Conservation (phyloP, 371 early-diverging fungal species). For the Paraphysoderma sedebokerense region DNA sequence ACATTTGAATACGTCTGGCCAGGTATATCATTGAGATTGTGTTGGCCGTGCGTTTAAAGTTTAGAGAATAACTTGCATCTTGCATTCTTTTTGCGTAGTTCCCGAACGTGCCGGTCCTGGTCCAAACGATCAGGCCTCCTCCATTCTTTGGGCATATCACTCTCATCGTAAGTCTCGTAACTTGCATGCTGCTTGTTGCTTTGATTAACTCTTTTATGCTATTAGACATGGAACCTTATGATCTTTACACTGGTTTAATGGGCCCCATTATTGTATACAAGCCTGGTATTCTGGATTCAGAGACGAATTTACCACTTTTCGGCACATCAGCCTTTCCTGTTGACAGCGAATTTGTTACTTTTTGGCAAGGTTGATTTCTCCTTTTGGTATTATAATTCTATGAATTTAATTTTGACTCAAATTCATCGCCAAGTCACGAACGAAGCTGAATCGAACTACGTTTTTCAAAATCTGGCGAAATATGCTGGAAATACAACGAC, state of each 20-base stretch:
- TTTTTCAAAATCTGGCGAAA: slow-evolving; percentile 6
- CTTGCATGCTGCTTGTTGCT: slow-evolving; percentile 15
- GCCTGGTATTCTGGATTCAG: slow-evolving; percentile 12
- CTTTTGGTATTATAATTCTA: too few species aligned
- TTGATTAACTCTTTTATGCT: too few species aligned
- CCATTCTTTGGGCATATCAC: slow-evolving; percentile 23
- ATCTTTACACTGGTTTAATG: slow-evolving; percentile 23
- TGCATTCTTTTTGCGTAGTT: too few species aligned
- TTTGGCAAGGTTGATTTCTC: too few species aligned
- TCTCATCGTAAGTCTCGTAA: slow-evolving; percentile 13
- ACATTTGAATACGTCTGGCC: slow-evolving; percentile 25
- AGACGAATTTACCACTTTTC: slow-evolving; percentile 13
- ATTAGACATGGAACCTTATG: too few species aligned
- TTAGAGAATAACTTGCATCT: too few species aligned
- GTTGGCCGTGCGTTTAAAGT: slow-evolving; percentile 26
- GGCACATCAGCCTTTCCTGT: slow-evolving; percentile 8
- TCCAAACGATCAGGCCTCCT: slow-evolving; percentile 10
- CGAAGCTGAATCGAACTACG: slow-evolving; percentile 21
- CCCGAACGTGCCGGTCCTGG: slow-evolving; percentile 7
- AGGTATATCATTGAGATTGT: slow-evolving; percentile 16
- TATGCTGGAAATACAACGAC: background rate
- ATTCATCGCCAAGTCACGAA: slow-evolving; percentile 24
- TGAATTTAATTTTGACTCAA: too few species aligned
- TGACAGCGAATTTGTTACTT: slow-evolving; percentile 21
- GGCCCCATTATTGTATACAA: slow-evolving; percentile 27